Conservation (phyloP, 345 rosid genomes). For the Acer negundo region DNA sequence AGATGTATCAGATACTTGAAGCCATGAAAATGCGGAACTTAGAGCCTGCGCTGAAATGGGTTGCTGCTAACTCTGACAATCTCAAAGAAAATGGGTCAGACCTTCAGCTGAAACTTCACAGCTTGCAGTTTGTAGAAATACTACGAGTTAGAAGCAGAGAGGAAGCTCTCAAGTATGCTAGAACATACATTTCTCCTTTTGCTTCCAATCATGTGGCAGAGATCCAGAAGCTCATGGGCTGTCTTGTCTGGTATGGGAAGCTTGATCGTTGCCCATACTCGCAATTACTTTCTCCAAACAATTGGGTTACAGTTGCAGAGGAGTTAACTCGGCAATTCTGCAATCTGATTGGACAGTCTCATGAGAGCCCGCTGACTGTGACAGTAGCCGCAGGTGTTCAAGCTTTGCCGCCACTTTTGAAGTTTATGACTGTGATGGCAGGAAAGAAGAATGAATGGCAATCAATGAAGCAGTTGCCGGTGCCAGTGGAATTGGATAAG, state of each 20-base stretch:
- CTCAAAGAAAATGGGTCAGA: constrained; percentile 64
- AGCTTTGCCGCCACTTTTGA: constrained; percentile 58
- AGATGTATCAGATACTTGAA: constrained; percentile 63
- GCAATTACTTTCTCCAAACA: constrained; percentile 41
- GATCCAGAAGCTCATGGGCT: constrained; percentile 49
- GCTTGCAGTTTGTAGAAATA: constrained; percentile 63
- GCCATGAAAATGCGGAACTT: constrained; percentile 57
- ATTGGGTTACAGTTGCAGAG: constrained; percentile 42
- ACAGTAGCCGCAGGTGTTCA: constrained; percentile 60
- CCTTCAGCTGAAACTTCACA: constrained; percentile 64
- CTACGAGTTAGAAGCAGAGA: constrained; percentile 39
- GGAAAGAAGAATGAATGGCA: constrained; percentile 68
- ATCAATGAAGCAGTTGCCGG: constrained; percentile 60
- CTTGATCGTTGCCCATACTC: constrained; percentile 55
- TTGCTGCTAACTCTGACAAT: constrained; percentile 48
- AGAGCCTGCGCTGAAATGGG: constrained; percentile 67
- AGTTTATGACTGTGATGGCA: constrained; percentile 60
- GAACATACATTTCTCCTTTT: constrained; percentile 42
- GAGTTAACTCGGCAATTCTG: constrained; percentile 60
- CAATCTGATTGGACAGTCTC: constrained; percentile 52
- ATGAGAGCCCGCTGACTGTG: constrained; percentile 49
- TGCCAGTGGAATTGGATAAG: constrained; percentile 56
- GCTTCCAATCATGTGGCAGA: constrained; percentile 42
- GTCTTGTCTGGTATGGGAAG: constrained; percentile 49
- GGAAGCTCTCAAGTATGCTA: constrained; percentile 65